phyloP scores from a whole-genome alignment of 2,329 filamentous ascomycete genomes.

The Sphaerostilbella broomeana region DNA sequence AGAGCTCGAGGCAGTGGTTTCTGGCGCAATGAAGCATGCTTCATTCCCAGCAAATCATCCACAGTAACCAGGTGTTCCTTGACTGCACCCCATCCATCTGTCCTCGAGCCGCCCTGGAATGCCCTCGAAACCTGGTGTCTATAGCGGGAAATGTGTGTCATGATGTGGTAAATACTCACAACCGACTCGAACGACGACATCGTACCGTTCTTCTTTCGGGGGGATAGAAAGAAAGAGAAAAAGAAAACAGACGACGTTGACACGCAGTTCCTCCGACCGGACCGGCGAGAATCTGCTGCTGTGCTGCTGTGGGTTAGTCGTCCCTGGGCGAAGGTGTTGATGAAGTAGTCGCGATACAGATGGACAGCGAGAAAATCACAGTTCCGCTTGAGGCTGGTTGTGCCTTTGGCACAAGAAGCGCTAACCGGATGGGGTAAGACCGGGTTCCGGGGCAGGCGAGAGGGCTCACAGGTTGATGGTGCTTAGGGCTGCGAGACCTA shows the following conservation, averaged over 20 bases:
- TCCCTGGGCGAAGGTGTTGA: constrained; percentile 31
- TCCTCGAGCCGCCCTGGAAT: constrained; percentile 6
- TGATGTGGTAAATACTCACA: constrained; percentile 46
- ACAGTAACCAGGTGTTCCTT: not conserved
- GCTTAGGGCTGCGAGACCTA: constrained; percentile 40
- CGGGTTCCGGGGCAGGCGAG: constrained; percentile 28
- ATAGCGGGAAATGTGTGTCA: constrained; percentile 8
- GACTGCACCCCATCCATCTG: constrained; percentile 2
- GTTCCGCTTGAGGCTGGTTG: constrained; percentile 33
- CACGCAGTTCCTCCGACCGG: constrained; percentile 33
- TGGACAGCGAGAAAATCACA: constrained; percentile 35
- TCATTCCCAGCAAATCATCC: constrained; percentile 1
- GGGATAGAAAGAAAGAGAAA: constrained; percentile 24
- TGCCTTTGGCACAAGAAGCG: constrained; percentile 29
- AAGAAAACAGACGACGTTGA: constrained; percentile 29
- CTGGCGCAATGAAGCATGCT: not conserved
- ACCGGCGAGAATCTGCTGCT: constrained; percentile 34
- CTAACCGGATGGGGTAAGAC: constrained; percentile 30
- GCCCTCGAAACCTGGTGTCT: constrained; percentile 7
- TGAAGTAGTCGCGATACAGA: constrained; percentile 36
- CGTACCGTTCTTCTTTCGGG: constrained; percentile 37
- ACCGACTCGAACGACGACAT: constrained; percentile 66
- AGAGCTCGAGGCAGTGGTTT: constrained; percentile 6
- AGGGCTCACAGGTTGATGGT: constrained; percentile 25
- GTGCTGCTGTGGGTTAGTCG: constrained; percentile 38